Conservation (phyloP, 2,329 filamentous ascomycete genomes). For the Pseudofabraea citricarpa region DNA sequence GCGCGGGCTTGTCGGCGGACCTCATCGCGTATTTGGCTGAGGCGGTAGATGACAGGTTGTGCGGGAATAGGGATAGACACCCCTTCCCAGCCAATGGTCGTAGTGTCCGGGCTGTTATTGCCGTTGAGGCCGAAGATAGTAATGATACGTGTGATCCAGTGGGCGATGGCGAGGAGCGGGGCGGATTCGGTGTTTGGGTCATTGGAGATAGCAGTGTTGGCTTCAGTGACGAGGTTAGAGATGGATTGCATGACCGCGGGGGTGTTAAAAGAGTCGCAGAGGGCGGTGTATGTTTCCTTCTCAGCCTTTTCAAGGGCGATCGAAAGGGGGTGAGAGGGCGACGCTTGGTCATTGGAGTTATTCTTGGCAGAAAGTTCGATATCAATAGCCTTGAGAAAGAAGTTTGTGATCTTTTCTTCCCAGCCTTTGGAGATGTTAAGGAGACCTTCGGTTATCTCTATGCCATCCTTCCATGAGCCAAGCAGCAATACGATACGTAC, state of each 20-base stretch:
- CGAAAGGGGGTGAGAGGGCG: slow-evolving; percentile 37
- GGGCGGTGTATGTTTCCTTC: slow-evolving; percentile 47
- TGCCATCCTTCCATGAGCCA: slow-evolving; percentile 79
- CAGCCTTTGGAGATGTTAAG: slow-evolving; percentile 66
- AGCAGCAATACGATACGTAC: slow-evolving; percentile 81
- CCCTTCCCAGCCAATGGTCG: slow-evolving; percentile 48
- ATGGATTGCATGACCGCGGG: slow-evolving; percentile 70
- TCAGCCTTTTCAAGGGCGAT: slow-evolving; percentile 42
- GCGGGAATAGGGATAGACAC: slow-evolving; percentile 39
- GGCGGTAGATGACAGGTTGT: slow-evolving; percentile 34
- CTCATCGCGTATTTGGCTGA: slow-evolving; percentile 34
- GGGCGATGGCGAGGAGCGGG: slow-evolving; percentile 49
- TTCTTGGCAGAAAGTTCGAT: slow-evolving; percentile 27
- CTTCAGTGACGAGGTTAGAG: slow-evolving; percentile 68
- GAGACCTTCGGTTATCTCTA: slow-evolving; percentile 82
- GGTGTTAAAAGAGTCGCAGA: slow-evolving; percentile 83
- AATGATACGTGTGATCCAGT: slow-evolving; percentile 78
- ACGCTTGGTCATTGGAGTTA: slow-evolving; percentile 35
- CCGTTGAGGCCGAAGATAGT: slow-evolving; percentile 76
- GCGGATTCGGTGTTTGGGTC: slow-evolving; percentile 37
- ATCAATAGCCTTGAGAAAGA: slow-evolving; percentile 35
- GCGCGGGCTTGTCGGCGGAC: slow-evolving; percentile 30
- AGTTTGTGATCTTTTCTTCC: slow-evolving; percentile 72
- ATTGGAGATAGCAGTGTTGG: slow-evolving; percentile 52
- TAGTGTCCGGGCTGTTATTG: slow-evolving; percentile 39